Evolutionary conservation across 2,329 filamentous ascomycete species (phyloP), one percentile per base, ranked within the genome.

Genomic region (Aspergillus tanneri): DNA sequence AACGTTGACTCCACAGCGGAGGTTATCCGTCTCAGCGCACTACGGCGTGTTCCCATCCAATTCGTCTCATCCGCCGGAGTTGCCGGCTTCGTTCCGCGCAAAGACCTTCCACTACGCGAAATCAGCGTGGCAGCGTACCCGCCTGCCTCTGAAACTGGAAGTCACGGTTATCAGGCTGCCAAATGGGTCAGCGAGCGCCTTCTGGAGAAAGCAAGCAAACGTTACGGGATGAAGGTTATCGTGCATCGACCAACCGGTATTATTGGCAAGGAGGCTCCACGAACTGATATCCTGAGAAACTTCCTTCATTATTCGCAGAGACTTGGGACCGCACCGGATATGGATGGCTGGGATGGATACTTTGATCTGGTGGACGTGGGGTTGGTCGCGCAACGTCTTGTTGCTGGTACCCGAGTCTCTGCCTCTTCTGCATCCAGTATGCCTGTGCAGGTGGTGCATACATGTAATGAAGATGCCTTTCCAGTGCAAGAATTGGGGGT

Each of bases 161-260:
- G 52, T 1, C 38, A 66, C 8, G 71, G 71, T 1, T 75, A 72
- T 40, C 50, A 57, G 1, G 61, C 66, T 2, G 44, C 55, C 19
- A 69, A 70, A 47, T 75, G 72, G 72, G 66, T 61, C 2, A 62
- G 62, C 47, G 72, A 76, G 50, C 44, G 43, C 2, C 43, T 69
- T 14, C 63, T 75, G 0, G 28, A 16, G 28, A 32, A 16, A 6
- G 12, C 28, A 32, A n/a, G 12, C 9, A 32, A 7, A 12, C n/a
- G n/a, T 4, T 32, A 16, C 12, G 12, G 12, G n/a, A 2, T 32
- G n/a, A 12, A 4, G 1, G 28, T 32, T 2, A n/a, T n/a, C 16
- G 4, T 32, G 6, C 28, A 32, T 6, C 28, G 28, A 12, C 28
- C n/a, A 16, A 6, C 10, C 28, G 2, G n/a, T n/a, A n/a, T n/a